Evolutionary conservation across 371 early-diverging fungal species (phyloP), one percentile per base, ranked within the genome.

Genomic region (Blastocladiella emersonii): DNA sequence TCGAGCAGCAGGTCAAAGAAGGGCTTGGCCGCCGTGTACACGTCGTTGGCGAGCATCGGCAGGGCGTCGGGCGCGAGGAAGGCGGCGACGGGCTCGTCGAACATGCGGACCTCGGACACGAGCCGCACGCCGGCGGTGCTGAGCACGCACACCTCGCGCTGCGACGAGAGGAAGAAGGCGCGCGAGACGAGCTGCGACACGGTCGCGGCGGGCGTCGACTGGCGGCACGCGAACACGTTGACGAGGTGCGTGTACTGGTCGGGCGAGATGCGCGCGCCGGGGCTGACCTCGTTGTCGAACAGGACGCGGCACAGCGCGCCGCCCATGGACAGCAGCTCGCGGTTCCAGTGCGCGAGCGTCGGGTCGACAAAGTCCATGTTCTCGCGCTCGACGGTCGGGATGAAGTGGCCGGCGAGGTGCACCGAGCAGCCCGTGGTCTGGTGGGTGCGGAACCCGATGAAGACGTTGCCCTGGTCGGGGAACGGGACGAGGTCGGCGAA

Each of bases 321-420:
- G 19, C 87, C 85, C 61, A 88, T 78, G 3, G 83, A 67, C 23
- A 92, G 70, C 4, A 94, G 66, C 60, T 93, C 93, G 57, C 82
- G 81, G 68, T 94, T 94, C 90, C 90, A 94, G 19, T 80, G 67
- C 36, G 81, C 83, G 4, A 94, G 76, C 39, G 82, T 80, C 17
- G 84, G 82, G 68, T 94, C 94, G 17, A 92, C 91, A 75, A 94
- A 92, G 66, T 94, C 94, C 55, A 94, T 82, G 41, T 81, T 81
- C 68, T 94, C 94, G 65, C 94, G 84, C 67, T 94, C 94, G 0
- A 86, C 76, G 17, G 65, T 59, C 32, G 94, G 94, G 65, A 94
- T 93, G 61, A 94, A 79, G 13, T 88, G 85, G 12, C 85, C 90
- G 0, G 90, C 90, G 65, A 93, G 75, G 65, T 90, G 90, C 37